These are phyloP conservation scores for Exophiala sideris DNA, from an alignment of 2,329 filamentous ascomycete species.

Conservation along the genomic window DNA sequence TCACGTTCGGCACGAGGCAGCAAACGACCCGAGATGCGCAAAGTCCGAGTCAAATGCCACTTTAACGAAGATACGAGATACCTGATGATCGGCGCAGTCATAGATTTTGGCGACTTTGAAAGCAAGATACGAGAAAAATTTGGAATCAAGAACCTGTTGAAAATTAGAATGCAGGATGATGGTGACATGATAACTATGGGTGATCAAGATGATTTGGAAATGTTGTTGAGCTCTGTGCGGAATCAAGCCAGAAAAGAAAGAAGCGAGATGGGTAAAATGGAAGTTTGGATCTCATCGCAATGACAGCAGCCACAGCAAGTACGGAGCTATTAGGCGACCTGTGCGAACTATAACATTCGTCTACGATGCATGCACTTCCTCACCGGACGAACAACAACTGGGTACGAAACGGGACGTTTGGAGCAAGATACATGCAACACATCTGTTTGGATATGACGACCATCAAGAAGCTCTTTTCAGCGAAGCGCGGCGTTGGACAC, in stretches of 20 bases:
- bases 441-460: no score
- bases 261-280: conserved; percentile 85
- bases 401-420: no score
- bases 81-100: conserved; percentile 66
- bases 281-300: conserved; percentile 60
- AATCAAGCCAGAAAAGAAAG: conserved; percentile 68
- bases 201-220: conserved; percentile 92
- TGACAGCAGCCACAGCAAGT: no score
- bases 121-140: conserved; percentile 85
- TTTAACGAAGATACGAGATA: conserved; percentile 81
- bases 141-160: conserved; percentile 58
- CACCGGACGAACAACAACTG: no score
- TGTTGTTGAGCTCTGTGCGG: conserved; percentile 71
- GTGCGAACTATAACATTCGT: no score
- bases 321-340: no score
- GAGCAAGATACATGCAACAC: no score
- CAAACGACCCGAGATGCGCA: conserved; percentile 61
- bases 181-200: conserved; percentile 96
- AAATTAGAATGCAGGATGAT: conserved; percentile 83
- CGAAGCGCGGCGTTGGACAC: no score
- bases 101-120: conserved; percentile 74
- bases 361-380: no score
- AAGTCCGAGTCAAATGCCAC: conserved; percentile 90
- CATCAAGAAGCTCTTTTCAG: no score
- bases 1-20: conserved; percentile 17